Evolutionary conservation across 2,329 filamentous ascomycete genomes (phyloP), one percentile per base, ranked within the genome.

Genomic region (Tolypocladium capitatum): DNA sequence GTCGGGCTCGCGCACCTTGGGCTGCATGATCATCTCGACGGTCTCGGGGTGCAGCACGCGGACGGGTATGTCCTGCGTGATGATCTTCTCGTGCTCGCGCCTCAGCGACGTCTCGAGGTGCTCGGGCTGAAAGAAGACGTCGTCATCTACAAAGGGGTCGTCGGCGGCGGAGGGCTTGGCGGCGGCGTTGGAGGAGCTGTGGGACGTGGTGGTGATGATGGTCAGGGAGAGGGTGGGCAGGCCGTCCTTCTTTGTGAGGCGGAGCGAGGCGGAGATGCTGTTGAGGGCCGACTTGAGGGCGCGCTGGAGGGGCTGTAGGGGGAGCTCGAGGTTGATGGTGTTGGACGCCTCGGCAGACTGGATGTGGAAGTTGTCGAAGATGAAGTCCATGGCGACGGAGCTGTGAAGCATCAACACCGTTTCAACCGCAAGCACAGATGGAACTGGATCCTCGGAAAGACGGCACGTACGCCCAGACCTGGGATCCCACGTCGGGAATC

Each of bases 61-160:
- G 40, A 97, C 84, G n/a, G 92, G 92, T 35, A 98, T 85, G 65
- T 97, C 89, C 61, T 98, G 92, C 1, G 89, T 95, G 59, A 98
- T 85, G 56, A 94, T 76, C 52, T 92, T 94, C 63, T 96, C 90
- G 56, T 88, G 83, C 59, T 91, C 86, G 48, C 84, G 74, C 40
- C 72, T 68, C 24, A 78, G 74, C 55, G 61, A 77, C 54, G 70
- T 79, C 63, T 75, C 78, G 24, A 81, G 66, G 28, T 78, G 66
- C 49, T 72, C 69, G 40, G 68, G 68, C 49, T 68, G 63, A 55
- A 74, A 75, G 30, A 70, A 63, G 8, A 74, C 73, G 44, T 66
- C 63, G 42, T 69, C 65, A 48, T 64, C 58, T 48, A 60, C 60
- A 54, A 73, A 69, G 21, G 65, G 63, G 49, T 67, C 64, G 43